Conservation (phyloP, 208 protist species). For the Trypanosoma avium region DNA sequence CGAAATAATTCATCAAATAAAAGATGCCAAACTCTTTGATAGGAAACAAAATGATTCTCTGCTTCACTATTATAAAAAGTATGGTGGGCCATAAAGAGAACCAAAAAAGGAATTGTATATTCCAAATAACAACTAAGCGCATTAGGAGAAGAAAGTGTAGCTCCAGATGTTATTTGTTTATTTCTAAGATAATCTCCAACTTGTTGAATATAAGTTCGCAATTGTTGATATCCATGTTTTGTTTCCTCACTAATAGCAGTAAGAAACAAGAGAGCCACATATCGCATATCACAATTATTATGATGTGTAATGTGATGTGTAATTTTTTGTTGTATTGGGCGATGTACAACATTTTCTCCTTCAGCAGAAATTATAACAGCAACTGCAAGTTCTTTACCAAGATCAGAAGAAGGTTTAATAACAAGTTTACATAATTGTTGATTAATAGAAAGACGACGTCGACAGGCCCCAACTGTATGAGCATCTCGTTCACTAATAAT, state of each 20-base stretch:
- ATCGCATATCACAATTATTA: constrained; percentile 60
- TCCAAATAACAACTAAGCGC: constrained; percentile 74
- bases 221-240: constrained; percentile 45
- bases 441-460: constrained; percentile 43
- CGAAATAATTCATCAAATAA: constrained; percentile 82
- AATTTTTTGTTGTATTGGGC: constrained; percentile 57
- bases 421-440: constrained; percentile 65
- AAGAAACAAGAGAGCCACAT: constrained; percentile 65
- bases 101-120: constrained; percentile 77
- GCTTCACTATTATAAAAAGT: constrained; percentile 62
- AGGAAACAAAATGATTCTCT: constrained; percentile 51
- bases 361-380: constrained; percentile 71
- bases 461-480: constrained; percentile 17
- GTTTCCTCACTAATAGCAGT: constrained; percentile 67
- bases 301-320: constrained; percentile 26
- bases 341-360: constrained; percentile 51
- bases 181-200: constrained; percentile 53
- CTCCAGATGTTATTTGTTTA: constrained; percentile 27
- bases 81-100: constrained; percentile 80
- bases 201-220: constrained; percentile 40
- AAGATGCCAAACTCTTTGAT: constrained; percentile 82
- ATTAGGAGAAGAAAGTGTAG: constrained; percentile 42
- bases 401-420: constrained; percentile 38
- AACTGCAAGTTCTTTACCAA: constrained; percentile 60
- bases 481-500: background rate